A percentile compares a stretch with the other conserved stretches of the same genome.
Evolutionary conservation across 2,329 filamentous ascomycete genomes (phyloP).

Genomic region (Aspergillus sp.): DNA sequence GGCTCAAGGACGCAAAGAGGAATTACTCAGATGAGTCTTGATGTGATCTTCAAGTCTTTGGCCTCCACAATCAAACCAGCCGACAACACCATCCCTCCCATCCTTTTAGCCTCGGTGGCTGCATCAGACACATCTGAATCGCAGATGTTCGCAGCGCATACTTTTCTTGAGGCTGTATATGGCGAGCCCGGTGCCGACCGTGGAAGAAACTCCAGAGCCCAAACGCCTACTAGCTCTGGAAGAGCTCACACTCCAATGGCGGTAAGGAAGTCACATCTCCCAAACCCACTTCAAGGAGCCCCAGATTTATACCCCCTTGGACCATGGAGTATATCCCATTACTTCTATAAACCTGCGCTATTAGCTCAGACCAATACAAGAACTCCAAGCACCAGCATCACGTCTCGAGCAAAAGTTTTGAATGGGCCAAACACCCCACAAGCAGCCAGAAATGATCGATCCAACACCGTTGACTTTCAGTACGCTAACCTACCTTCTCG

Average conservation of each 20-base stretch:
- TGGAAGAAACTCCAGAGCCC: conserved; percentile 63
- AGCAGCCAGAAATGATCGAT: conserved; percentile 26
- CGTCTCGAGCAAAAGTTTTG: conserved; percentile 16
- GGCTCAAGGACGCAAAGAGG: conserved; percentile 84
- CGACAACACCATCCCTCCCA: conserved; percentile 51
- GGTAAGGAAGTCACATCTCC: conserved; percentile 42
- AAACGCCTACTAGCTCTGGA: conserved; percentile 63
- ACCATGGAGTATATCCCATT: not conserved
- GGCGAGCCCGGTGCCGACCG: conserved; percentile 61
- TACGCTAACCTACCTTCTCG: conserved; percentile 40
- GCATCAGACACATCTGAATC: conserved; percentile 80
- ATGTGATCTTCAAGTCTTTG: conserved; percentile 83
- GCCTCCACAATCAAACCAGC: conserved; percentile 68
- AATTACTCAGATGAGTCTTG: conserved; percentile 85
- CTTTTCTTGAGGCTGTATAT: conserved; percentile 78
- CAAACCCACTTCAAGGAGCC: conserved; percentile 20
- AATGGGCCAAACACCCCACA: conserved; percentile 15
- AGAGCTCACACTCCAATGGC: conserved; percentile 45
- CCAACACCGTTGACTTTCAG: conserved; percentile 21
- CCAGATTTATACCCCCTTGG: conserved; percentile 16
- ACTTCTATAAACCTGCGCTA: conserved; percentile 1
- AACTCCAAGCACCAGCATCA: not conserved
- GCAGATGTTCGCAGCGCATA: conserved; percentile 68
- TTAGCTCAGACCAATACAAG: not conserved
- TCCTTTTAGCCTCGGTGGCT: conserved; percentile 71